Percentiles rank a stretch among this genome's conserved stretches.
These are phyloP conservation scores for Apiospora marii DNA, from an alignment of 2,329 filamentous ascomycete species.

Conservation along the genomic window DNA sequence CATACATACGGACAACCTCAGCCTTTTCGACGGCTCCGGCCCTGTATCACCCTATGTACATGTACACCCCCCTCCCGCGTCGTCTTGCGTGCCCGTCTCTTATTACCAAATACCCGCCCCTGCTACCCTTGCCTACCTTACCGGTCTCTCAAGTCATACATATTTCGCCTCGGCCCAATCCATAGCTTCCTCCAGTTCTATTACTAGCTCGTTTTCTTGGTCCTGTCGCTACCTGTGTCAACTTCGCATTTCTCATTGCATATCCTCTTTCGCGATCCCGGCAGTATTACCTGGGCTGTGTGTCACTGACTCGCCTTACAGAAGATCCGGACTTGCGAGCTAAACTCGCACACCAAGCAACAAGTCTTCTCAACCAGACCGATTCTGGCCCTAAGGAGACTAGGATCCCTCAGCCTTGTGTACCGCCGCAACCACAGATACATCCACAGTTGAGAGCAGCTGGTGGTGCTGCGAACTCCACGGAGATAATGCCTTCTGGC, in stretches of 20 bases:
- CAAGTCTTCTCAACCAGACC: constrained; percentile 33
- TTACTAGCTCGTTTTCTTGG: background rate
- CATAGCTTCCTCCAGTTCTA: constrained; percentile 22
- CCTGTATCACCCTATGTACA: constrained; percentile 32
- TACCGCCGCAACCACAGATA: constrained; percentile 38
- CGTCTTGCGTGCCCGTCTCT: constrained; percentile 32
- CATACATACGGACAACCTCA: constrained; percentile 40
- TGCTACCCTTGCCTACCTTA: constrained; percentile 24
- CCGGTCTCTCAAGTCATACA: constrained; percentile 28
- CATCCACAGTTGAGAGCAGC: constrained; percentile 40
- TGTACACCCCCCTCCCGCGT: constrained; percentile 36
- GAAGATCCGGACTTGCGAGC: constrained; percentile 36
- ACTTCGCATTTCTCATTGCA: background rate
- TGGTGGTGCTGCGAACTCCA: constrained; percentile 32
- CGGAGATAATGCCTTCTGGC: constrained; percentile 44
- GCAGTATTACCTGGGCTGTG: background rate
- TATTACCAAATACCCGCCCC: constrained; percentile 38
- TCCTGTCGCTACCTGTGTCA: background rate
- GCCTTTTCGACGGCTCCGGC: constrained; percentile 39
- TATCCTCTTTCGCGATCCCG: background rate
- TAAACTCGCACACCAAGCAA: constrained; percentile 34
- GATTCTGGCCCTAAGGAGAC: constrained; percentile 31
- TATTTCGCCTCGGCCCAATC: constrained; percentile 28
- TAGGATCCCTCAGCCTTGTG: constrained; percentile 29
- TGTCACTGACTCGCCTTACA: constrained; percentile 17